Percentiles rank a stretch among this genome's conserved stretches.
These are phyloP conservation scores for Stylosanthes scabra DNA, from an alignment of 331 rosid genomes.

Conservation along the genomic window DNA sequence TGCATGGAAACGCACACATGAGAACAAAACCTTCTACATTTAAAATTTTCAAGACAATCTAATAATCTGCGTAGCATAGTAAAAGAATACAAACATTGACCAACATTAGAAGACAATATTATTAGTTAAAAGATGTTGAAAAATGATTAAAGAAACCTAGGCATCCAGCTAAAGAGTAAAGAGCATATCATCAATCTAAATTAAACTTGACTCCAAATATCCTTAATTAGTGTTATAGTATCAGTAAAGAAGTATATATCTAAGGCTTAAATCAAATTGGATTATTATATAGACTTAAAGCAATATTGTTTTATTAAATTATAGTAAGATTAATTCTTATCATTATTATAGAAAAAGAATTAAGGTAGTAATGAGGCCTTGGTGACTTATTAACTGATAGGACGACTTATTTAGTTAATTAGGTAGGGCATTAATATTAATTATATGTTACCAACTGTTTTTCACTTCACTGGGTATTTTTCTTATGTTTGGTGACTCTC, in stretches of 20 bases:
- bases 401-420: neutral
- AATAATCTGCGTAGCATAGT: too few species aligned
- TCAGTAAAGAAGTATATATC: neutral
- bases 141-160: neutral
- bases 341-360: neutral
- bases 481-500: slow-evolving; percentile 29
- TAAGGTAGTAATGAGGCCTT: neutral
- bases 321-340: too few species aligned
- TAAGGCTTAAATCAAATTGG: neutral
- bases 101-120: slow-evolving; percentile 6
- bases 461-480: slow-evolving; percentile 17
- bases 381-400: slow-evolving; percentile 5
- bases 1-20: neutral
- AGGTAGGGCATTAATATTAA: slow-evolving; percentile 9
- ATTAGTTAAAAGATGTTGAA: slow-evolving; percentile 12
- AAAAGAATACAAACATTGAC: neutral
- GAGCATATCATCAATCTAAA: neutral
- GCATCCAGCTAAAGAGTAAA: neutral
- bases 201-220: slow-evolving; percentile 2
- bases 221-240: too few species aligned
- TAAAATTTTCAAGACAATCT: neutral
- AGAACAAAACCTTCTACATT: neutral
- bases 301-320: neutral
- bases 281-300: neutral
- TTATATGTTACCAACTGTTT: neutral